Conservation (phyloP, 2,329 filamentous ascomycete genomes). For the Zymoseptoria tritici region DNA sequence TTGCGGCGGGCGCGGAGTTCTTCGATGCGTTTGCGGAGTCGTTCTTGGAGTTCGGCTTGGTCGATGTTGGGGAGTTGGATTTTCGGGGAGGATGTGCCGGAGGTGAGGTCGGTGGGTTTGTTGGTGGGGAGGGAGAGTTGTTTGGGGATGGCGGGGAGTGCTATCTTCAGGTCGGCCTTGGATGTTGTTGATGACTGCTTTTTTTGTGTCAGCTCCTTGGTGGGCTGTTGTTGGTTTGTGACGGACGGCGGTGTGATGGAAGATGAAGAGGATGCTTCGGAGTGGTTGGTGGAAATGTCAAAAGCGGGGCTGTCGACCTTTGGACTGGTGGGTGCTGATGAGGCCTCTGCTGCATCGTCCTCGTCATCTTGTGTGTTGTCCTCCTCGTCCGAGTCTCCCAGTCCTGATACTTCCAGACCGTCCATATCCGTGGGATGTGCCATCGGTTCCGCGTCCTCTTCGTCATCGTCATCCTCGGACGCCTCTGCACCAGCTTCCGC, state of each 20-base stretch:
- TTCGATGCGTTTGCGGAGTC: conserved; percentile 76
- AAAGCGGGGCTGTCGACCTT: conserved; percentile 34
- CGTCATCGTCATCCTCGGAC: conserved; percentile 17
- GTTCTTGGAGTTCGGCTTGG: conserved; percentile 66
- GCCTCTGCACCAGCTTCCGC: conserved; percentile 22
- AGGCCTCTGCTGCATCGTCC: conserved; percentile 26
- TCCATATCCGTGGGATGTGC: conserved; percentile 21
- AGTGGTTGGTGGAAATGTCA: conserved; percentile 33
- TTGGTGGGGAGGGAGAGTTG: conserved; percentile 15
- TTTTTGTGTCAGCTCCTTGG: conserved; percentile 5
- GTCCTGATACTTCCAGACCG: conserved; percentile 27
- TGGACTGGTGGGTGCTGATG: conserved; percentile 32
- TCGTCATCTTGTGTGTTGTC: conserved; percentile 22
- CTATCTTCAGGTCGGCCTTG: conserved; percentile 10
- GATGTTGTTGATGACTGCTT: conserved; percentile 12
- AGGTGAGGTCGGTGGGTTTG: conserved; percentile 10
- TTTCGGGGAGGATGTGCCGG: conserved; percentile 28
- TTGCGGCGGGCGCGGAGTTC: conserved; percentile 78
- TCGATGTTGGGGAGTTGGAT: conserved; percentile 51
- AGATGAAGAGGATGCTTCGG: conserved; percentile 40
- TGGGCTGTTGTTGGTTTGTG: conserved; percentile 9
- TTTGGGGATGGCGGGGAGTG: conserved; percentile 20
- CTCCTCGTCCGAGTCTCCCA: conserved; percentile 18
- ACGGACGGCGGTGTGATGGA: conserved; percentile 35
- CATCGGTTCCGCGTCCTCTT: conserved; percentile 22